Evolutionary conservation across 257 asterid species (phyloP).

Genomic region (Solanum appendiculatum): DNA sequence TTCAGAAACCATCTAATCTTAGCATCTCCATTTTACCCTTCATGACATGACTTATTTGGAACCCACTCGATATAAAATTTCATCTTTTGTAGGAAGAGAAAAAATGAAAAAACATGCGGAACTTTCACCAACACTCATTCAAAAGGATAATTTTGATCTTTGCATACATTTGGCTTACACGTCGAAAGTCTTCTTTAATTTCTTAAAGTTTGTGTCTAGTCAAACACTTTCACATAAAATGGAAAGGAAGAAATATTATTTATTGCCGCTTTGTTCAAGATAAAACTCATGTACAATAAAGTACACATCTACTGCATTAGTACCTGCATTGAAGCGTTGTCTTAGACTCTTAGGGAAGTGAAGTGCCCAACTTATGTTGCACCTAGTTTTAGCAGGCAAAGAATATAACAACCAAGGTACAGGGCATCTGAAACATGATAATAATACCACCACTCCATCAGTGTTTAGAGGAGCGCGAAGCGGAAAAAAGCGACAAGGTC

Average conservation of each 20-base stretch:
- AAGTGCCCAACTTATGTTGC: background rate
- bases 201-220: background rate
- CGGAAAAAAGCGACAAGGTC: too few species aligned
- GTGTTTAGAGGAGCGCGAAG: too few species aligned
- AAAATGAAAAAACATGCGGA: background rate
- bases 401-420: background rate
- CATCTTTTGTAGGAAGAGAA: background rate
- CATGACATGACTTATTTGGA: background rate
- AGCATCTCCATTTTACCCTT: background rate
- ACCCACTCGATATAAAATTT: background rate
- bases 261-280: background rate
- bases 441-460: background rate
- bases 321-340: background rate
- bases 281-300: background rate
- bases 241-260: background rate
- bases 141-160: background rate
- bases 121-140: background rate
- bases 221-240: background rate
- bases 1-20: background rate
- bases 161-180: background rate
- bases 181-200: background rate
- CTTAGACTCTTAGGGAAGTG: background rate
- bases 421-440: background rate
- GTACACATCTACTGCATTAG: background rate
- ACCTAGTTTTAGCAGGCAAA: background rate